Base-by-base conservation (phyloP, 73 alveolate genomes). In the Blepharisma japonicum region DNA sequence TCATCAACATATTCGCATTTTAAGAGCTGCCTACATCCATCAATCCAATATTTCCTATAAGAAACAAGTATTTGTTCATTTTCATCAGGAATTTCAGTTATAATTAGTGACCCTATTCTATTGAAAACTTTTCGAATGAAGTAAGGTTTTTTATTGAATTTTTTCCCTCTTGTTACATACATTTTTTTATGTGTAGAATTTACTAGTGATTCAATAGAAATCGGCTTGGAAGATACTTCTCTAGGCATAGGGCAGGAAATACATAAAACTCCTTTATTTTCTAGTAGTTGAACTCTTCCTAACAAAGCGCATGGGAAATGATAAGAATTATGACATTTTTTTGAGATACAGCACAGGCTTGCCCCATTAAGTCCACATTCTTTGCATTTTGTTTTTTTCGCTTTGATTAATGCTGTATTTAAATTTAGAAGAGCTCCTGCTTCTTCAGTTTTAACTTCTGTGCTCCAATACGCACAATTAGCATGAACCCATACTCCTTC, bases 301-400 rank as follows among this genome's bases (percentile, higher is more conserved):
- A 70, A 50, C 79, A 83, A 71, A 27, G 96, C 98, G 68, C 98
- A 94, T 25, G 96, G 95, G 84, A 94, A 91, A 80, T 94, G 98
- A 67, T 74, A 94, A 68, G 83, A 82, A 46, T 84, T 77, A 54
- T 89, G 83, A 77, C 98, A 94, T 88, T 89, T 91, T 53, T 91
- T 83, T 0, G 91, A 87, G 53, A 71, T 79, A 68, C 98, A 94
- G 46, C 83, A 77, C 67, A 94, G 55, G 8, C 94, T 80, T 2
- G 98, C 98, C 25, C 97, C 97, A 6, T 78, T 7, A 45, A 89
- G 74, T 38, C 83, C 80, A 55, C 98, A 94, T 56, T 81, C 82
- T 48, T 53, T 68, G 77, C 98, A 94, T 76, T 82, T 89, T 39
- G 71, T 84, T 6, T 79, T 46, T 25, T 88, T 82, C 68, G 79